phyloP scores from a whole-genome alignment of 1,139 yeast genomes.

The Pneumocystis murina region DNA sequence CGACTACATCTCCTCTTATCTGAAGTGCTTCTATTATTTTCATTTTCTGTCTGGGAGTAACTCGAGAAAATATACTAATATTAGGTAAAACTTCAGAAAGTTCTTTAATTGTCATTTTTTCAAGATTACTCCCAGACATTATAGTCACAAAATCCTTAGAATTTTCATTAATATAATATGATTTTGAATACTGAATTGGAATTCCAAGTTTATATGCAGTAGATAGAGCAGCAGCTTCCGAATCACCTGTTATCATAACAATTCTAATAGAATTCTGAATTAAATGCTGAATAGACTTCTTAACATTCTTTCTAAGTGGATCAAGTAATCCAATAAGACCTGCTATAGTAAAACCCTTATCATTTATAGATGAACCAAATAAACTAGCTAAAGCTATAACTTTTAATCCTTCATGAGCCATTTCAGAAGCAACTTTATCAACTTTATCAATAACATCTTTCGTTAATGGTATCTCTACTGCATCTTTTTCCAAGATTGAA shows the following conservation, averaged over 20 bases:
- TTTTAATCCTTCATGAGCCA: constrained; percentile 77
- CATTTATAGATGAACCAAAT: constrained; percentile 22
- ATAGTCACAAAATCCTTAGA: constrained; percentile 39
- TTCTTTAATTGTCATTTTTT: constrained; percentile 50
- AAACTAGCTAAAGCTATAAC: constrained; percentile 50
- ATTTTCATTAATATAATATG: neutral
- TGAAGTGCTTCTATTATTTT: constrained; percentile 83
- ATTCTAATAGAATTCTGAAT: constrained; percentile 89
- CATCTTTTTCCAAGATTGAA: constrained; percentile 43
- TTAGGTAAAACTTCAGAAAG: constrained; percentile 60
- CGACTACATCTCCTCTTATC: constrained; percentile 85
- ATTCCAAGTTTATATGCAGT: constrained; percentile 89
- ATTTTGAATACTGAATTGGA: constrained; percentile 42
- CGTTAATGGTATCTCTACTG: constrained; percentile 38
- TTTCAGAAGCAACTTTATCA: constrained; percentile 39
- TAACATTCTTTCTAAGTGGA: constrained; percentile 84
- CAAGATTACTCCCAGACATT: constrained; percentile 71
- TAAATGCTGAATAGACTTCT: constrained; percentile 51
- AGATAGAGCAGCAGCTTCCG: constrained; percentile 79
- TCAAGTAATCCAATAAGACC: constrained; percentile 92
- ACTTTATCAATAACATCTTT: constrained; percentile 35
- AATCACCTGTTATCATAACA: constrained; percentile 94
- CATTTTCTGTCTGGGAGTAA: constrained; percentile 92
- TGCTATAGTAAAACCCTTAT: constrained; percentile 48
- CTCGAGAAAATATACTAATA: constrained; percentile 87